These are phyloP conservation scores for Amborella trichopoda DNA, from an alignment of 164 flowering plant genomes.

Conservation along the genomic window DNA sequence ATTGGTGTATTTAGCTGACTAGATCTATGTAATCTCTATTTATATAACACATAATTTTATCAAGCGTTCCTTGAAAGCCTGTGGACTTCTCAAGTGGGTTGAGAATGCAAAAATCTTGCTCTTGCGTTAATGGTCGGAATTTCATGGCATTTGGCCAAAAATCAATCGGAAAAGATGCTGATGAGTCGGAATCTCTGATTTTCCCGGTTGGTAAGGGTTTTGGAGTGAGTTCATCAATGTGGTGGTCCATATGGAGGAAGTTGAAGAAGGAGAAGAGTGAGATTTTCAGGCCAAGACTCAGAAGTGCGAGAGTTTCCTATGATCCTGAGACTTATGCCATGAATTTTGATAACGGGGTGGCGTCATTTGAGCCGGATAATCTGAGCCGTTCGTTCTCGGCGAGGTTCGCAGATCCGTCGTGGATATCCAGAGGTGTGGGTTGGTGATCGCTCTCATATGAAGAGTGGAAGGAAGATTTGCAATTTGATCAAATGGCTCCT, in stretches of 20 bases:
- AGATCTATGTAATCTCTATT: no score
- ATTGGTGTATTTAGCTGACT: no score
- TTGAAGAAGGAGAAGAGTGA: constrained; percentile 27
- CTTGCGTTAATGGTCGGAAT: no score
- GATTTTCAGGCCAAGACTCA: constrained; percentile 14
- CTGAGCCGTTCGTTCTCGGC: constrained; percentile 59
- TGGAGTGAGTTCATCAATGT: constrained; percentile 13
- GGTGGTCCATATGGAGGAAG: constrained; percentile 42
- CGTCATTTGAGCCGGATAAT: constrained; percentile 38
- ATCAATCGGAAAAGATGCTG: background rate
- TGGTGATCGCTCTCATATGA: no score
- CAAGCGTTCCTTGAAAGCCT: no score
- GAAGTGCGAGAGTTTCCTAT: constrained; percentile 25
- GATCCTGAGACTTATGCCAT: constrained; percentile 41
- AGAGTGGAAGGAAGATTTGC: no score
- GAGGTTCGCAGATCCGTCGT: constrained; percentile 43
- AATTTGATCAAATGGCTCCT: no score
- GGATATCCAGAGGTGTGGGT: constrained; percentile 14
- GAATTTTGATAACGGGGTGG: constrained; percentile 59
- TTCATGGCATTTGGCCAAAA: no score
- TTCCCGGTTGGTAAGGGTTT: background rate
- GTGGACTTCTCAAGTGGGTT: no score
- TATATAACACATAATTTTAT: no score
- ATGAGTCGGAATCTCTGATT: constrained; percentile 7
- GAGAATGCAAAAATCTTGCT: no score